These are phyloP conservation scores for Naematelia encephala DNA, from an alignment of 768 basidiomycete species.

Conservation along the genomic window DNA sequence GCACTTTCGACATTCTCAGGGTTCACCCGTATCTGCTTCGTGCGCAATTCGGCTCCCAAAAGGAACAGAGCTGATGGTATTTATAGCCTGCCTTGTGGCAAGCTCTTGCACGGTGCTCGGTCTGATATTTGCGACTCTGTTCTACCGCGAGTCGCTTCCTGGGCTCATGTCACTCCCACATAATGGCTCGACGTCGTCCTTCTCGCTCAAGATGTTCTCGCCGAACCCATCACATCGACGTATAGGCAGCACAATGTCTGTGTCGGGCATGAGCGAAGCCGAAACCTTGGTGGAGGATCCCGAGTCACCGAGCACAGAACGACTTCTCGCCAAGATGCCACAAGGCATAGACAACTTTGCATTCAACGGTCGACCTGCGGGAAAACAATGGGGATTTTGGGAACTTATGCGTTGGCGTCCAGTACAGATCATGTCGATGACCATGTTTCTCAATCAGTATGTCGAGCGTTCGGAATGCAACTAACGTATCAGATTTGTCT, in stretches of 20 bases:
- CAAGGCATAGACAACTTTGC: slow-evolving; percentile 6
- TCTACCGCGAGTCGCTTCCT: slow-evolving; percentile 41
- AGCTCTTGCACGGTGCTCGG: slow-evolving; percentile 36
- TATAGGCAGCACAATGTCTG: slow-evolving; percentile 12
- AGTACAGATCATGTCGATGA: slow-evolving; percentile 37
- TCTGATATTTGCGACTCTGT: slow-evolving; percentile 36
- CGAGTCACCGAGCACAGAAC: background rate
- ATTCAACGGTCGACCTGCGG: slow-evolving; percentile 1
- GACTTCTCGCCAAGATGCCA: slow-evolving; percentile 10
- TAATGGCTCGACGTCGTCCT: background rate
- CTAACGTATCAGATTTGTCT: slow-evolving; percentile 38
- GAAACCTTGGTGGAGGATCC: slow-evolving; percentile 39
- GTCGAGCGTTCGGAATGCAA: slow-evolving; percentile 8
- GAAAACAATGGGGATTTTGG: slow-evolving; percentile 41
- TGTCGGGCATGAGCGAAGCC: slow-evolving; percentile 22
- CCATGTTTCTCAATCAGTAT: slow-evolving; percentile 44
- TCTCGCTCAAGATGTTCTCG: slow-evolving; percentile 12
- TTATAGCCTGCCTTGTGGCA: slow-evolving; percentile 41
- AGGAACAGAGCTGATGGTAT: background rate
- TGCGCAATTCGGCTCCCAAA: slow-evolving; percentile 13
- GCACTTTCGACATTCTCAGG: slow-evolving; percentile 22
- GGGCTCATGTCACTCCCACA: slow-evolving; percentile 6
- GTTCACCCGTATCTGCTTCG: slow-evolving; percentile 39
- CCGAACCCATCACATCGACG: slow-evolving; percentile 18
- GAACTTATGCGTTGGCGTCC: slow-evolving; percentile 36